Evolutionary conservation across 73 alveolate species (phyloP).

Genomic region (Durusdinium trenchii): DNA sequence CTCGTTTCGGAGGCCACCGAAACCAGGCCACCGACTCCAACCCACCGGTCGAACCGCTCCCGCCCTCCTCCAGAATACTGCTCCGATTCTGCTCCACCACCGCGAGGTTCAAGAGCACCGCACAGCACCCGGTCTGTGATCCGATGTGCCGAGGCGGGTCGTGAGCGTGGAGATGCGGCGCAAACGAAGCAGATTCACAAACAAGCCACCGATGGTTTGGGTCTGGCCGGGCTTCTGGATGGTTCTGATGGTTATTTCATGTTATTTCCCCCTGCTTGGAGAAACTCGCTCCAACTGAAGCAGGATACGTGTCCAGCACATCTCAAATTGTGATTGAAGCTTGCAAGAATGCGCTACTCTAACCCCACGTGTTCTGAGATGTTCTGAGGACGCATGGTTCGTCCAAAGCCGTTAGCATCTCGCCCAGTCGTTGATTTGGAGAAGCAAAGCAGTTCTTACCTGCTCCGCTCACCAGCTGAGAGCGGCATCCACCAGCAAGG

Average conservation of each 20-base stretch:
- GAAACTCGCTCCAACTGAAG: background rate
- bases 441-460: too few relatives aligned
- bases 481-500: too few relatives aligned
- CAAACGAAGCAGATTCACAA: too few relatives aligned
- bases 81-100: conserved; percentile 66
- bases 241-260: background rate
- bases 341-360: too few relatives aligned
- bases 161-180: background rate
- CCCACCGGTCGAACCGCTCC: background rate
- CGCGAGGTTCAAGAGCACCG: conserved; percentile 64
- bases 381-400: too few relatives aligned
- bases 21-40: background rate
- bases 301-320: background rate
- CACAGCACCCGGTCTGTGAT: conserved; percentile 40
- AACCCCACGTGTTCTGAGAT: too few relatives aligned
- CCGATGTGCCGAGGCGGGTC: background rate
- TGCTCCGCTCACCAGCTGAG: too few relatives aligned
- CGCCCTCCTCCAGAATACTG: background rate
- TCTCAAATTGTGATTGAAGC: background rate
- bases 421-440: too few relatives aligned
- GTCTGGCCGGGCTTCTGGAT: background rate
- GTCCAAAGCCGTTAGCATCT: too few relatives aligned
- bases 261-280: background rate
- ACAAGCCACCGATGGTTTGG: background rate
- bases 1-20: too few relatives aligned